Evolutionary conservation across 2,329 filamentous ascomycete species (phyloP).

Genomic region (Curvularia verruculosa): DNA sequence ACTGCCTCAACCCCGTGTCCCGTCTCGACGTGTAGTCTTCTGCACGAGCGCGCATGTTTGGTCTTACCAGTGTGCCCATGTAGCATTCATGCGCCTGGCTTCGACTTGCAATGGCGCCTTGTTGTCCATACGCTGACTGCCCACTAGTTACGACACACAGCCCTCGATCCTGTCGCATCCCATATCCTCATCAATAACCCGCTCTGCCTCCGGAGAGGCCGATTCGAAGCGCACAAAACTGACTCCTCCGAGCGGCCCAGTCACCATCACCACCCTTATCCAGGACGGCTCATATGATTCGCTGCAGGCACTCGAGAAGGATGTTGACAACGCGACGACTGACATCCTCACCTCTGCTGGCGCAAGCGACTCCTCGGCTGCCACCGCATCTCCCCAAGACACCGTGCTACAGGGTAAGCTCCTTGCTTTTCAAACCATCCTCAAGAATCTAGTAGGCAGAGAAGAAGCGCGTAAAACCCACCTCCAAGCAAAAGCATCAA

Average conservation of each 20-base stretch:
- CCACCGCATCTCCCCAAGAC: slow-evolving; percentile 46
- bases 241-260: slow-evolving; percentile 39
- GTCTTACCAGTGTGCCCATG: neutral
- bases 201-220: slow-evolving; percentile 48
- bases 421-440: slow-evolving; percentile 44
- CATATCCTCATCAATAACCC: slow-evolving; percentile 37
- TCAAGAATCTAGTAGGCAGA: slow-evolving; percentile 37
- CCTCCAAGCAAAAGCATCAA: slow-evolving; percentile 10
- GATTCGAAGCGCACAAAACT: slow-evolving; percentile 55
- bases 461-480: slow-evolving; percentile 35
- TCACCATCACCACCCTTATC: slow-evolving; percentile 49
- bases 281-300: slow-evolving; percentile 49
- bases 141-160: slow-evolving; percentile 50
- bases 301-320: slow-evolving; percentile 51
- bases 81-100: slow-evolving; percentile 1
- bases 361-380: slow-evolving; percentile 22
- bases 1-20: neutral
- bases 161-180: slow-evolving; percentile 54
- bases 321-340: slow-evolving; percentile 50
- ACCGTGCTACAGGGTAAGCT: slow-evolving; percentile 37
- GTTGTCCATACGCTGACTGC: slow-evolving; percentile 18
- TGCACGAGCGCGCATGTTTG: neutral
- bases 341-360: slow-evolving; percentile 48
- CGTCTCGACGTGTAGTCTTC: neutral
- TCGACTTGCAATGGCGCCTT: neutral